A percentile compares a stretch with the other conserved stretches of the same genome.
These are phyloP conservation scores for Cryphonectria nitschkei DNA, from an alignment of 2,329 filamentous ascomycete genomes.

Conservation along the genomic window DNA sequence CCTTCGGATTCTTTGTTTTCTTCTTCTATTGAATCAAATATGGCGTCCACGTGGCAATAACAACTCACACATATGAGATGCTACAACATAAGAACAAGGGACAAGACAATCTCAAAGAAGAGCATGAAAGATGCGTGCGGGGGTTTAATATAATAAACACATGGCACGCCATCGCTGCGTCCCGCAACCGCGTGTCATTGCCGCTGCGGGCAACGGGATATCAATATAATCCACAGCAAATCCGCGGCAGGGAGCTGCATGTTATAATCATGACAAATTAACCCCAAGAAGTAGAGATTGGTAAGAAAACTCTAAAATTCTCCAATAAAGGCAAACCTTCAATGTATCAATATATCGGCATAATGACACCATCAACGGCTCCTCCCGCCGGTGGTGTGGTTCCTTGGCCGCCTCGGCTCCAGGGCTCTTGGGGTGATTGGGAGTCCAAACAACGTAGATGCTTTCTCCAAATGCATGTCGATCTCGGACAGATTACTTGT, in stretches of 20 bases:
- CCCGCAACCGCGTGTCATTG: not conserved
- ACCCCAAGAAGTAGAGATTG: not conserved
- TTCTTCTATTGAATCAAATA: not conserved
- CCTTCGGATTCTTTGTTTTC: not conserved
- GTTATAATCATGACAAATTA: conserved; percentile 18
- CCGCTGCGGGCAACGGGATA: not conserved
- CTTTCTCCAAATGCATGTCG: too few species aligned
- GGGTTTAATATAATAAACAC: not conserved
- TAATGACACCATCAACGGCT: conserved; percentile 18
- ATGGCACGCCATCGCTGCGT: not conserved
- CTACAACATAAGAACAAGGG: not conserved
- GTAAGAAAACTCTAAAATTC: not conserved
- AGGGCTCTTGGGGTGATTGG: not conserved
- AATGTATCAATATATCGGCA: conserved; percentile 3
- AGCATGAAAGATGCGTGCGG: not conserved
- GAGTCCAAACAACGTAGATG: too few species aligned
- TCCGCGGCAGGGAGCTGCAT: not conserved
- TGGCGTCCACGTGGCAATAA: not conserved
- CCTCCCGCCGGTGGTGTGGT: not conserved
- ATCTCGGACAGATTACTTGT: too few species aligned
- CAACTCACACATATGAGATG: not conserved
- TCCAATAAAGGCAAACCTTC: not conserved
- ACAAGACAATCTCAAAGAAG: not conserved
- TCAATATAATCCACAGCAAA: not conserved
- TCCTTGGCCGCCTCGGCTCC: not conserved